Percentiles rank a stretch among this genome's conserved stretches.
Conservation (phyloP, 1,284 basidiomycete genomes). For the Trichosporon sp. region DNA sequence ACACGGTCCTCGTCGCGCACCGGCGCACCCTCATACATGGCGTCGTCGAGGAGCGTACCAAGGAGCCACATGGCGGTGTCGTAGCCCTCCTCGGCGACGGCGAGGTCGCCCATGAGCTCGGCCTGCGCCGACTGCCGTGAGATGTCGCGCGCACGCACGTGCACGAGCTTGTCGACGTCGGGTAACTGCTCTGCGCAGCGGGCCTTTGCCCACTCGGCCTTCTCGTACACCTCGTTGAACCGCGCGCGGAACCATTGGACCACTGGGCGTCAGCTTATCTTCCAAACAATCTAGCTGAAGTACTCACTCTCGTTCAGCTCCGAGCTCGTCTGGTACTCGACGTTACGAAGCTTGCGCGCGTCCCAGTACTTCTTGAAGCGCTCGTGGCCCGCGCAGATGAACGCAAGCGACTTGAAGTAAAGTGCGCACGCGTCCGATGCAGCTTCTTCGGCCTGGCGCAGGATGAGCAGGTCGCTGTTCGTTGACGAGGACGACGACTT, state of each 20-base stretch:
- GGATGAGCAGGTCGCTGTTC: slow-evolving; percentile 53
- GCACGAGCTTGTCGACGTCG: slow-evolving; percentile 55
- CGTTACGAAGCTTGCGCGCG: slow-evolving; percentile 29
- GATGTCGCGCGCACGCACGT: slow-evolving; percentile 56
- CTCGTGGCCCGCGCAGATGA: slow-evolving; percentile 86
- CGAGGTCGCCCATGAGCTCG: slow-evolving; percentile 72
- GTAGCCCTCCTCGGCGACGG: slow-evolving; percentile 83
- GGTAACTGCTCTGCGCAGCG: slow-evolving; percentile 53
- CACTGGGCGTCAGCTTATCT: slow-evolving; percentile 34
- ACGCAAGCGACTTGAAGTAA: slow-evolving; percentile 88
- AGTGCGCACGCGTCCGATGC: slow-evolving; percentile 78
- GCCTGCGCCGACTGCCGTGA: slow-evolving; percentile 87
- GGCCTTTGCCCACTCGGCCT: slow-evolving; percentile 56
- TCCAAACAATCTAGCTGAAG: not conserved
- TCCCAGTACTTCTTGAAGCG: slow-evolving; percentile 52
- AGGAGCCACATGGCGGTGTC: slow-evolving; percentile 91
- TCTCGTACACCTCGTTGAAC: slow-evolving; percentile 59
- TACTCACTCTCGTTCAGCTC: slow-evolving; percentile 56
- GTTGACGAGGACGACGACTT: slow-evolving; percentile 30
- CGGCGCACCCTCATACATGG: slow-evolving; percentile 73
- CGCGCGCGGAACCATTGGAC: slow-evolving; percentile 57
- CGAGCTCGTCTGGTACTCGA: slow-evolving; percentile 43
- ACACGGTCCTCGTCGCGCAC: slow-evolving; percentile 77
- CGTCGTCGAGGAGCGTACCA: slow-evolving; percentile 83
- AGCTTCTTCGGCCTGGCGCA: slow-evolving; percentile 66